Conservation (phyloP, 2,329 filamentous ascomycete species). For the Venturia asperata region DNA sequence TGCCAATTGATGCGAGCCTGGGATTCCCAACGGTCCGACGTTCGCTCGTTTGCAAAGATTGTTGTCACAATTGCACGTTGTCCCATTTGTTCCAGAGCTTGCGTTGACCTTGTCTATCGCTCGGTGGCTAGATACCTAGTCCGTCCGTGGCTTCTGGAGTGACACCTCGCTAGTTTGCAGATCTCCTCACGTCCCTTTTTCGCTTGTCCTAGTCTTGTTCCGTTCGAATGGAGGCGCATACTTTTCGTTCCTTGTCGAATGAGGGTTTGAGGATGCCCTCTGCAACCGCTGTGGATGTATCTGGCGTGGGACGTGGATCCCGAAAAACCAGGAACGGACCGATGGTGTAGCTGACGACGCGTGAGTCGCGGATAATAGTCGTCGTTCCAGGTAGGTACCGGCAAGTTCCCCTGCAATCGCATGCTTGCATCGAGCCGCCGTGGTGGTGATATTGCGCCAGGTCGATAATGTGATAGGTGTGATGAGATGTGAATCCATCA, state of each 20-base stretch:
- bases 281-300: slow-evolving; percentile 10
- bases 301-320: not conserved
- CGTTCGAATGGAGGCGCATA: not conserved
- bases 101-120: not conserved
- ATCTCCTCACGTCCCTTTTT: not conserved
- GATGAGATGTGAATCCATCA: not conserved
- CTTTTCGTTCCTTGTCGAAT: not conserved
- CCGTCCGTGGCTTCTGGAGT: not conserved
- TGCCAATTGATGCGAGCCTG: not conserved
- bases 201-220: not conserved
- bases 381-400: not conserved
- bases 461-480: slow-evolving; percentile 9
- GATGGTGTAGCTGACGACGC: not conserved
- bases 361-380: not conserved
- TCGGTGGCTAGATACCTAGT: not conserved
- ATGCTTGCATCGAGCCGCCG: slow-evolving; percentile 4
- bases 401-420: not conserved
- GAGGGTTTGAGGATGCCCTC: not conserved
- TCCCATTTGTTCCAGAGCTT: not conserved
- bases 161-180: not conserved
- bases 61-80: not conserved
- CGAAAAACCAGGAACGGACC: not conserved
- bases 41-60: not conserved
- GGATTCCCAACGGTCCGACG: not conserved
- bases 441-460: slow-evolving; percentile 1